These are phyloP conservation scores for Suhomyces atakaporum DNA, from an alignment of 1,139 yeast species.

Conservation along the genomic window DNA sequence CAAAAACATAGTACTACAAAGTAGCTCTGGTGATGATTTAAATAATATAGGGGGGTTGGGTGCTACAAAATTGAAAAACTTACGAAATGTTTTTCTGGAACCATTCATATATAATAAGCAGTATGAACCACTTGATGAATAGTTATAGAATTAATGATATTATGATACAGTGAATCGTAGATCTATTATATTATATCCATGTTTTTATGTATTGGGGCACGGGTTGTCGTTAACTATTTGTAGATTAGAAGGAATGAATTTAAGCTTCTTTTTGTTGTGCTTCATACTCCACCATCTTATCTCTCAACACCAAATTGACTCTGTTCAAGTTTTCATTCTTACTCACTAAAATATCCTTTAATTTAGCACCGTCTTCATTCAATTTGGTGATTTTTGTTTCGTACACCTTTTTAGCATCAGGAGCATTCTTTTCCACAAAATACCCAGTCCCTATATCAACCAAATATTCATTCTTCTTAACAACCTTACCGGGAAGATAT, in stretches of 20 bases:
- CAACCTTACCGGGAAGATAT: constrained; percentile 81
- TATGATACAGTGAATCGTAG: too few relatives aligned
- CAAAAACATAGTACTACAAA: constrained; percentile 41
- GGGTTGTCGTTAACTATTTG: too few relatives aligned
- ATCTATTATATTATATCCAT: neutral
- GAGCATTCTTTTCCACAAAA: constrained; percentile 75
- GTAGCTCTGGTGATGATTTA: constrained; percentile 30
- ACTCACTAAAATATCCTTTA: constrained; percentile 71
- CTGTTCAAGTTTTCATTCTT: constrained; percentile 56
- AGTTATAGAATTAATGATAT: neutral
- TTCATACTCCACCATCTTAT: constrained; percentile 46
- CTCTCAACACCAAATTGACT: constrained; percentile 53
- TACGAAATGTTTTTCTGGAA: constrained; percentile 48
- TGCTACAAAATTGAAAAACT: constrained; percentile 47
- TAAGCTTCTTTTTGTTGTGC: constrained; percentile 26
- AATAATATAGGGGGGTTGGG: constrained; percentile 57
- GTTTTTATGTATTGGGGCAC: too few relatives aligned
- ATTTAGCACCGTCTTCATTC: constrained; percentile 69
- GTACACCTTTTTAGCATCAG: constrained; percentile 73
- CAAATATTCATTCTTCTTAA: constrained; percentile 65
- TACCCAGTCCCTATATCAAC: constrained; percentile 98
- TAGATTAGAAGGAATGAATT: too few relatives aligned
- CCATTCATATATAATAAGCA: constrained; percentile 52
- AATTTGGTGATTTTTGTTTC: constrained; percentile 72
- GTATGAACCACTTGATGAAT: constrained; percentile 7